Conservation (phyloP, 2,329 filamentous ascomycete species). For the Escovopsis sp. region DNA sequence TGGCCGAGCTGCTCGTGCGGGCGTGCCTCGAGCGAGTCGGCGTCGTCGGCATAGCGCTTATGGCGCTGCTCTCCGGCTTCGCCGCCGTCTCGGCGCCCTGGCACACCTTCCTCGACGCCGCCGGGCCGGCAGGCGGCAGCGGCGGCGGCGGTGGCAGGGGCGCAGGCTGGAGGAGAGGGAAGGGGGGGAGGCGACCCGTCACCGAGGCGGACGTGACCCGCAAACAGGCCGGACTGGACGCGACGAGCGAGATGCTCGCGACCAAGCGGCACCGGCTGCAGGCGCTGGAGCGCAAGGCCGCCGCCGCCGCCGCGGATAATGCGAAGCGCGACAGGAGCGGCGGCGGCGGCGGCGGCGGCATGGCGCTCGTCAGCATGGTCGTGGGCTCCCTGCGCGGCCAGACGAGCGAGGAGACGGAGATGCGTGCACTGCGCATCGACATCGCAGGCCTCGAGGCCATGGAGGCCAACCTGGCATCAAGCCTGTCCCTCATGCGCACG, state of each 20-base stretch:
- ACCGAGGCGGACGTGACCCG: slow-evolving; percentile 61
- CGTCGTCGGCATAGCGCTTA: slow-evolving; percentile 71
- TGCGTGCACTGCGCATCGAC: slow-evolving; percentile 53
- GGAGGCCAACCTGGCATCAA: slow-evolving; percentile 54
- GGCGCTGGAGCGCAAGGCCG: slow-evolving; percentile 50
- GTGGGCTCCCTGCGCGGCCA: slow-evolving; percentile 56
- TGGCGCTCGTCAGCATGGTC: slow-evolving; percentile 52
- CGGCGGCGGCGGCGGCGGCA: slow-evolving; percentile 20
- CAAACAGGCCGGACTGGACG: slow-evolving; percentile 65
- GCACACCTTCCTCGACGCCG: slow-evolving; percentile 60
- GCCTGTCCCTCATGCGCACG: slow-evolving; percentile 47
- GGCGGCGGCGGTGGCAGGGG: too few species aligned
- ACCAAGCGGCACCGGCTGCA: slow-evolving; percentile 61
- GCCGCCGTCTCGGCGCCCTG: slow-evolving; percentile 78
- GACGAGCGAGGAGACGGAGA: slow-evolving; percentile 42
- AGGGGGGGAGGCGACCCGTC: slow-evolving; percentile 37
- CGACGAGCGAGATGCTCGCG: slow-evolving; percentile 64
- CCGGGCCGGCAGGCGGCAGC: too few species aligned
- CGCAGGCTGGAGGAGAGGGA: slow-evolving; percentile 11
- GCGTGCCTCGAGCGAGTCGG: slow-evolving; percentile 57
- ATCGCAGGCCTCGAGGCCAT: slow-evolving; percentile 70
- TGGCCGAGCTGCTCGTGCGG: slow-evolving; percentile 26
- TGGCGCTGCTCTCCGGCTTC: slow-evolving; percentile 80
- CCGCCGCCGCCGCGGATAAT: slow-evolving; percentile 21
- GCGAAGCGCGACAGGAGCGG: neutral